Evolutionary conservation across 1,284 basidiomycete species (phyloP), one percentile per base, ranked within the genome.

Genomic region (Amylostereum areolatum): DNA sequence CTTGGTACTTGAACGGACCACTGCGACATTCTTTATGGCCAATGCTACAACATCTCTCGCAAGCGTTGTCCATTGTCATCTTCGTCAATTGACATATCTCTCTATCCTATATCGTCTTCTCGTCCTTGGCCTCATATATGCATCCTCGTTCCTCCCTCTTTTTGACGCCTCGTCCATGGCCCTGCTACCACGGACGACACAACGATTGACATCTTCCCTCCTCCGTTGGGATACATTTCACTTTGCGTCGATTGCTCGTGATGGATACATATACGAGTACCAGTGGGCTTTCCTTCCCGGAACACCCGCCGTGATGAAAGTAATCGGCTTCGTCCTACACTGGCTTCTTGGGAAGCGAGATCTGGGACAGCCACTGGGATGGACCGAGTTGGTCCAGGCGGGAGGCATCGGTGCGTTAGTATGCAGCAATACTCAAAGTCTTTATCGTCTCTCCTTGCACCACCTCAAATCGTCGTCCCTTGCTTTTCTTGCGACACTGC

Each of bases 181-280:
- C 4, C 43, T 68, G 11, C 46, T 59, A 11, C 48, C 62, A 0
- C 52, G 59, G 25, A 62, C 62, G 51, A 40, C 49, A 3, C 48
- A 41, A 3, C 44, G 52, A 2, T 47, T 61, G 3, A 50, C 62
- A 0, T 65, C 61, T 9, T 59, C 72, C 2, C 56, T 80, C 2
- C 68, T 92, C n/a, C 81, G 93, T 54, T 98, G 96, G 96, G 96
- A 98, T 62, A 75, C 77, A 2, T 76, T 97, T 52, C 86, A 97
- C 66, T 97, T 93, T 63, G 59, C 69, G 1, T 72, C 77, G 53
- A 78, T 92, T 43, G 88, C 89, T 0, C 56, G 72, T 10, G 66
- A 80, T 12, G 78, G 78, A 8, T 90, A 96, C 63, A 62, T 67
- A 4, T 84, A 81, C 64, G 96, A 98, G 64, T 79, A 97, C 60